Percentiles rank a stretch among this genome's conserved stretches.
These are phyloP conservation scores for Thalassiosira profunda DNA, from an alignment of 108 stramenopile genomes.

Conservation along the genomic window DNA sequence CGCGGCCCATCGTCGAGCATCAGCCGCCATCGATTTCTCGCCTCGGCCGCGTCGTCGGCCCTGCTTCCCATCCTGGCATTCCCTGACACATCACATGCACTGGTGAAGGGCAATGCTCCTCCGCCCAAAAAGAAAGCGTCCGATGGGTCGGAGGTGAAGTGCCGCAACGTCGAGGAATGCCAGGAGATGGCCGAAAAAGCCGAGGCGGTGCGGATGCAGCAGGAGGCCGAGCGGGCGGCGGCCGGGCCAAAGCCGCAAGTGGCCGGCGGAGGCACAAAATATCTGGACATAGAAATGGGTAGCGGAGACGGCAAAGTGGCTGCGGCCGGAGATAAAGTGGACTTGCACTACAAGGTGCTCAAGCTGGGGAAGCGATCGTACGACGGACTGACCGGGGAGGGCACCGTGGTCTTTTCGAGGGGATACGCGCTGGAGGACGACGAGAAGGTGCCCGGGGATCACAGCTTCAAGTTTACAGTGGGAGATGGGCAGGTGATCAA, in stretches of 20 bases:
- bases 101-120: constrained; percentile 90
- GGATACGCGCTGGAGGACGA: constrained; percentile 89
- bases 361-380: constrained; percentile 88
- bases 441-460: constrained; percentile 67
- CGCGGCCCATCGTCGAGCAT: no score
- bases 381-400: constrained; percentile 89
- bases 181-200: constrained; percentile 72
- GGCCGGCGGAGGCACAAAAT: constrained; percentile 52
- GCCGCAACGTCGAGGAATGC: constrained; percentile 89
- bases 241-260: constrained; percentile 40
- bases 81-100: constrained; percentile 33
- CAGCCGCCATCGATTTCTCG: constrained; percentile 7
- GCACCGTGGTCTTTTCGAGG: constrained; percentile 61
- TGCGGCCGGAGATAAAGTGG: constrained; percentile 61
- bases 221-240: constrained; percentile 41
- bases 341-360: constrained; percentile 76
- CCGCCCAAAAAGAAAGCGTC: constrained; percentile 51
- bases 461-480: constrained; percentile 62
- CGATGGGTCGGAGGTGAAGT: constrained; percentile 53
- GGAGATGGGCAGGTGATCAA: constrained; percentile 62
- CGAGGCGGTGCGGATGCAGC: constrained; percentile 31
- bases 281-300: constrained; percentile 54
- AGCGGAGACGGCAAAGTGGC: constrained; percentile 11
- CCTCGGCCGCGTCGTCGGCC: not conserved
- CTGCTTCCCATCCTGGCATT: not conserved